Conservation (phyloP, 805 yeast species). For the Kazachstania africana region DNA sequence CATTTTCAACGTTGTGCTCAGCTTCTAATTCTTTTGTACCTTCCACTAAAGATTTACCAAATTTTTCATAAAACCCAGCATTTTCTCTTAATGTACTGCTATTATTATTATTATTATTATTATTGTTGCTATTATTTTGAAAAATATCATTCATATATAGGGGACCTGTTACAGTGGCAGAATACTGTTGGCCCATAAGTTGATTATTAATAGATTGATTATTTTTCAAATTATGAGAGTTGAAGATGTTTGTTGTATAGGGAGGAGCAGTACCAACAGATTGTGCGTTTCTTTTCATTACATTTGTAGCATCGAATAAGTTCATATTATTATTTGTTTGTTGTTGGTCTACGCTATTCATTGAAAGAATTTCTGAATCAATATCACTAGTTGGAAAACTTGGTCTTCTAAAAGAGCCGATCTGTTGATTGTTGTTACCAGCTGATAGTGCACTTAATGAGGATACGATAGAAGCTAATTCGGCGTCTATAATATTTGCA, state of each 20-base stretch:
- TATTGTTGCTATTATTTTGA: slow-evolving; percentile 1
- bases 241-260: slow-evolving; percentile 6
- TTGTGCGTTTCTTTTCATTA: slow-evolving; percentile 17
- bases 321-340: slow-evolving; percentile 1
- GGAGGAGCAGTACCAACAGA: slow-evolving; percentile 26
- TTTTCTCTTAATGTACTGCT: too few relatives aligned
- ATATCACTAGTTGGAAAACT: slow-evolving; percentile 16
- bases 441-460: slow-evolving; percentile 26
- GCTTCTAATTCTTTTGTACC: slow-evolving; percentile 25
- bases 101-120: neutral
- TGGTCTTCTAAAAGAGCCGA: slow-evolving; percentile 25
- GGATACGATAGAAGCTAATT: slow-evolving; percentile 26
- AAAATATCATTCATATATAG: slow-evolving; percentile 1
- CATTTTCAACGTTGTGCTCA: slow-evolving; percentile 1
- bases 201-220: slow-evolving; percentile 1
- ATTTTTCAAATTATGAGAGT: slow-evolving; percentile 1
- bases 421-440: slow-evolving; percentile 8
- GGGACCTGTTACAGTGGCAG: slow-evolving; percentile 20
- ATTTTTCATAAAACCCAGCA: slow-evolving; percentile 25
- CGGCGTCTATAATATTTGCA: slow-evolving; percentile 19
- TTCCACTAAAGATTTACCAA: slow-evolving; percentile 26
- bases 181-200: slow-evolving; percentile 13
- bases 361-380: slow-evolving; percentile 14
- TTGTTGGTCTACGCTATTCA: too few relatives aligned
- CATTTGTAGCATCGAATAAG: slow-evolving; percentile 1